Evolutionary conservation across 1,284 basidiomycete species (phyloP).

Genomic region (Irpex lacteus): DNA sequence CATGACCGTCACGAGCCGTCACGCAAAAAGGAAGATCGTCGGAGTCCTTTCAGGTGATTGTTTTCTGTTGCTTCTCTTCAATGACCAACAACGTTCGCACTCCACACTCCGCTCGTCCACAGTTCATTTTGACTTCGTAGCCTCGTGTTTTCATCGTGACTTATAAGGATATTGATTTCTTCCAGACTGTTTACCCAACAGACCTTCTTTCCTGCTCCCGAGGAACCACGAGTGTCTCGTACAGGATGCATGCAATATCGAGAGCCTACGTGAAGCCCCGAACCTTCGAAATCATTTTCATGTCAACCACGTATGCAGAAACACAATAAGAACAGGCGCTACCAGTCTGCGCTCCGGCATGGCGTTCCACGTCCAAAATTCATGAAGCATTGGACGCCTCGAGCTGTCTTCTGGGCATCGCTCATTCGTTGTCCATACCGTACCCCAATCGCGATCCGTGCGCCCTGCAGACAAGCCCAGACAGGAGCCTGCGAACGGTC

Average conservation of each 20-base stretch:
- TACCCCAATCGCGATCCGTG: neutral
- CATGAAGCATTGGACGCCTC: neutral
- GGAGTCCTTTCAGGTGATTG: neutral
- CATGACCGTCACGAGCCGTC: neutral
- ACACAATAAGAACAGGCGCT: neutral
- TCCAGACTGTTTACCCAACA: neutral
- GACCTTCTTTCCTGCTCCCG: neutral
- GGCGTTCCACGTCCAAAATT: neutral
- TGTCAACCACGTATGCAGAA: neutral
- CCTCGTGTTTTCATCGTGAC: constrained; percentile 1
- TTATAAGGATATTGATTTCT: neutral
- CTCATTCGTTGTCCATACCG: neutral
- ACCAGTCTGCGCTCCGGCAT: neutral
- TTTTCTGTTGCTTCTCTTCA: neutral
- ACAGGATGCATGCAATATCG: neutral
- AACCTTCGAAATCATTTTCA: neutral
- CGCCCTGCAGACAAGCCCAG: neutral
- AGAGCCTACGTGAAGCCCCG: neutral
- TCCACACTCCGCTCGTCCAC: neutral
- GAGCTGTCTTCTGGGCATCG: neutral
- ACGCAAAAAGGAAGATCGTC: constrained; percentile 1
- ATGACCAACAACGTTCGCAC: neutral
- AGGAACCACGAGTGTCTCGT: neutral
- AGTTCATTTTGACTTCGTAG: constrained; percentile 3
- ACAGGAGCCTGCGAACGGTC: neutral